phyloP scores from a whole-genome alignment of 1,284 basidiomycete species.

The Puccinia coronata region DNA sequence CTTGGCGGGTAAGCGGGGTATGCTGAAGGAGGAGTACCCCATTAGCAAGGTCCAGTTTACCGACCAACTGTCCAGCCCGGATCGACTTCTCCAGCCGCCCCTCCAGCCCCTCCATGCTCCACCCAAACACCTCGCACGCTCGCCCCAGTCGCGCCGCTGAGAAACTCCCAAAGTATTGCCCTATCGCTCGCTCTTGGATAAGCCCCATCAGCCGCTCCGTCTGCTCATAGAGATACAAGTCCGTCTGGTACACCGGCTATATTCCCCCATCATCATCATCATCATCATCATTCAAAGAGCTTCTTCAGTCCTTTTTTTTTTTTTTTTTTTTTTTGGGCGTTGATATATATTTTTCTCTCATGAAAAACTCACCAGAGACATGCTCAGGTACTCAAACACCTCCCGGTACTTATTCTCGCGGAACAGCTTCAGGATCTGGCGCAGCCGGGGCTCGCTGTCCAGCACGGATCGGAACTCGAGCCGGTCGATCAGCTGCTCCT shows the following conservation, averaged over 20 bases:
- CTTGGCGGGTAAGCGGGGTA: too few relatives aligned
- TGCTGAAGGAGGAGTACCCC: too few relatives aligned
- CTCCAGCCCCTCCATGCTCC: neutral
- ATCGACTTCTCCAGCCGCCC: neutral
- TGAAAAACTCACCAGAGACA: conserved; percentile 62
- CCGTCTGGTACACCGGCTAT: conserved; percentile 72
- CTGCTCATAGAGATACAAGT: conserved; percentile 72
- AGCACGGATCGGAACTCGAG: conserved; percentile 72
- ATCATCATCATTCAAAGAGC: too few relatives aligned
- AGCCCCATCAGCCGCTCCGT: conserved; percentile 65
- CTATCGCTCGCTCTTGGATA: conserved; percentile 41
- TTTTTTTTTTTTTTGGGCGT: too few relatives aligned
- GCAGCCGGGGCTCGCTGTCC: conserved; percentile 78
- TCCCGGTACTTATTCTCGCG: conserved; percentile 77
- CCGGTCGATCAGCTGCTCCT: conserved; percentile 69
- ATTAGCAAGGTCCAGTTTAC: conserved; percentile 15
- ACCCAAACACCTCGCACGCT: conserved; percentile 36
- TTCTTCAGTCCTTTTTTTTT: too few relatives aligned
- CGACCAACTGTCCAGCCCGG: neutral
- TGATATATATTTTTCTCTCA: too few relatives aligned
- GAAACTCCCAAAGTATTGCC: conserved; percentile 40
- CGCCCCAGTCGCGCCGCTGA: conserved; percentile 1
- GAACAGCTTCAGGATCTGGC: conserved; percentile 78
- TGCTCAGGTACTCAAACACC: conserved; percentile 71
- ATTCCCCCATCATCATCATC: neutral